Percentiles rank a stretch among this genome's conserved stretches.
Evolutionary conservation across 176 grass and related monocot genomes (phyloP).

Genomic region (Elymus sibiricus): DNA sequence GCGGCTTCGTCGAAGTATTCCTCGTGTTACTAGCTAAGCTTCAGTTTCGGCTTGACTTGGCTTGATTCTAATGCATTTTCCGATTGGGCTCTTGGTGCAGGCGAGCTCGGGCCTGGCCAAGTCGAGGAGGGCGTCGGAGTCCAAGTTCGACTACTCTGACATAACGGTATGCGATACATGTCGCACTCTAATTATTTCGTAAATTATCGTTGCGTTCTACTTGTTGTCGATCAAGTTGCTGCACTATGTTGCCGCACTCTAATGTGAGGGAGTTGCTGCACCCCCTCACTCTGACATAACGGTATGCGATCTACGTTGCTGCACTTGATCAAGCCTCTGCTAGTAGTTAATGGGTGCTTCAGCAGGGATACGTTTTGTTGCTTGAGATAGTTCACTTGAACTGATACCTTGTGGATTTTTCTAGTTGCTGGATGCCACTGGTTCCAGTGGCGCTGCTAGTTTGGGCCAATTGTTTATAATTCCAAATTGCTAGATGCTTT

Average conservation of each 20-base stretch:
- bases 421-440: background rate
- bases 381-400: constrained; percentile 11
- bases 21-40: background rate
- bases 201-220: background rate
- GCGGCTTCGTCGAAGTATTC: constrained; percentile 84
- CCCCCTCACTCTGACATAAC: no score
- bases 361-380: background rate
- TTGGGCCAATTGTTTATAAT: background rate
- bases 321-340: background rate
- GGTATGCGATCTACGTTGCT: background rate
- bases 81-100: constrained; percentile 39
- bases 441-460: background rate
- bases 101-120: constrained; percentile 70
- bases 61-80: constrained; percentile 21
- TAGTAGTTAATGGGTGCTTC: background rate
- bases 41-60: background rate
- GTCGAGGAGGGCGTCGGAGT: constrained; percentile 65
- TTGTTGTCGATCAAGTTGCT: background rate
- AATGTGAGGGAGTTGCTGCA: no score
- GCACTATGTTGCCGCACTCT: no score
- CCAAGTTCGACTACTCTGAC: constrained; percentile 87
- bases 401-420: background rate
- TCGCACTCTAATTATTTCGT: background rate
- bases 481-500: constrained; percentile 5
- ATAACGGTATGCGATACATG: constrained; percentile 56